phyloP scores from a whole-genome alignment of 768 basidiomycete genomes.

The Tubosaeta sp. region DNA sequence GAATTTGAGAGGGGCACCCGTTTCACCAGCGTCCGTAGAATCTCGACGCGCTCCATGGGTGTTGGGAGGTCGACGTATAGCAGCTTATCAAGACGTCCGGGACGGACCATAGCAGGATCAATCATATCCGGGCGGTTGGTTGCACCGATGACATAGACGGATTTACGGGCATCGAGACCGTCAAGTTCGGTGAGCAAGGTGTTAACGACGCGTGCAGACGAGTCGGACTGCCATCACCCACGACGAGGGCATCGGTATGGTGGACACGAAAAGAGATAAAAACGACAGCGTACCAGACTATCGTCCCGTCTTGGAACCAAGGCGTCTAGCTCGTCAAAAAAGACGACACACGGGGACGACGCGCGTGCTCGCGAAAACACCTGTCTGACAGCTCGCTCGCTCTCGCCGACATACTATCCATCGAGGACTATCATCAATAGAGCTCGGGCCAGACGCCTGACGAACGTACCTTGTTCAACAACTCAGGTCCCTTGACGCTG shows the following conservation, averaged over 20 bases:
- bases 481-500: constrained; percentile 94
- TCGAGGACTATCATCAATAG: background rate
- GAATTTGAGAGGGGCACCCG: constrained; percentile 55
- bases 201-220: constrained; percentile 86
- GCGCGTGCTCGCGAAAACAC: constrained; percentile 93
- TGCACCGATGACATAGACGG: constrained; percentile 91
- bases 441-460: background rate
- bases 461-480: constrained; percentile 83
- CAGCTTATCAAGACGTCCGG: constrained; percentile 90
- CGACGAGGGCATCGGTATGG: background rate
- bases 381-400: constrained; percentile 90
- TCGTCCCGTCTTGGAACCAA: constrained; percentile 90
- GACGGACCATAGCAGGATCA: constrained; percentile 95
- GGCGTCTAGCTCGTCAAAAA: constrained; percentile 94
- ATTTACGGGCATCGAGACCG: constrained; percentile 80
- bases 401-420: constrained; percentile 93
- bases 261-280: background rate
- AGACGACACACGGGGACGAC: constrained; percentile 91
- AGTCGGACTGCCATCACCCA: constrained; percentile 57
- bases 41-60: constrained; percentile 73
- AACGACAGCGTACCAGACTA: constrained; percentile 56
- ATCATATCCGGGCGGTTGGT: constrained; percentile 97
- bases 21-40: constrained; percentile 69
- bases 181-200: constrained; percentile 93
- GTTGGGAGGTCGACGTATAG: constrained; percentile 89